A percentile compares a stretch with the other conserved stretches of the same genome.
These are phyloP conservation scores for Pelargonium hybrid DNA, from an alignment of 441 rosid genomes.

Conservation along the genomic window DNA sequence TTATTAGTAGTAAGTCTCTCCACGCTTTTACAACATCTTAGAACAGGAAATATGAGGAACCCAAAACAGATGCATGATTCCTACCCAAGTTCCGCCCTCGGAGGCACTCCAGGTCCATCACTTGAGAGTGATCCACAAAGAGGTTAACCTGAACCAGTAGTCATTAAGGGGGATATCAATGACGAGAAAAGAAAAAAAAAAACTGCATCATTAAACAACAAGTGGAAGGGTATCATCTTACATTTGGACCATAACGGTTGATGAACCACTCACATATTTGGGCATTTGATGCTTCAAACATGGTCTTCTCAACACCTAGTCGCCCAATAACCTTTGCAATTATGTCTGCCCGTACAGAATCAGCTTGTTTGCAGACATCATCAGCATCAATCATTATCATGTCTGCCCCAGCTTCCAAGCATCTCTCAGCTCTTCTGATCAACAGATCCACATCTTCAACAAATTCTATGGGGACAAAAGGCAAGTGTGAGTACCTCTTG, in stretches of 20 bases:
- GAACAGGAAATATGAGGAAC: constrained; percentile 38
- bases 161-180: constrained; percentile 6
- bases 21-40: constrained; percentile 27
- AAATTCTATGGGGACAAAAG: constrained; percentile 33
- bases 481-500: neutral
- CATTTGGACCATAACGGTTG: constrained; percentile 67
- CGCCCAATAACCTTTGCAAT: constrained; percentile 75
- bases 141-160: constrained; percentile 64
- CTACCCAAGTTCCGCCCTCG: constrained; percentile 55
- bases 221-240: constrained; percentile 15
- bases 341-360: constrained; percentile 59
- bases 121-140: constrained; percentile 79
- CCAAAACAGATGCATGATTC: constrained; percentile 37
- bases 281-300: constrained; percentile 77
- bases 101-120: constrained; percentile 73
- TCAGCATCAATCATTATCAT: constrained; percentile 89
- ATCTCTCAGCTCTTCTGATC: constrained; percentile 87
- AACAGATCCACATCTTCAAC: constrained; percentile 74
- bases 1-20: too few species aligned
- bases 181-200: constrained; percentile 1
- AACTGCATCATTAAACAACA: neutral
- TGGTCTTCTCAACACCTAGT: constrained; percentile 78
- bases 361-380: constrained; percentile 68
- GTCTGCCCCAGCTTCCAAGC: constrained; percentile 92
- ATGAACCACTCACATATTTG: constrained; percentile 76